phyloP scores from a whole-genome alignment of 2,329 filamentous ascomycete genomes.

The Trichophaea hybrida region DNA sequence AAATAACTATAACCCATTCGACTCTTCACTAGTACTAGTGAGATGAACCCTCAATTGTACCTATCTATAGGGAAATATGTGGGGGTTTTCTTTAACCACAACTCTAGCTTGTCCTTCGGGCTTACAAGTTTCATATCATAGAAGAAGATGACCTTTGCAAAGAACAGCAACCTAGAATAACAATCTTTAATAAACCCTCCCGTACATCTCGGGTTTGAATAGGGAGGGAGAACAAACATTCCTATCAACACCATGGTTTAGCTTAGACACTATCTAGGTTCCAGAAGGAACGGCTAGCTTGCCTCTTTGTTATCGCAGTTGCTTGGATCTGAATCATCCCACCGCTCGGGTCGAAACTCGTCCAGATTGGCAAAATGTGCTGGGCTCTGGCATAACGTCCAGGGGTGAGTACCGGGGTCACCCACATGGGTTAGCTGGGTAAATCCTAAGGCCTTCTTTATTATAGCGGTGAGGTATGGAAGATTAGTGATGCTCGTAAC shows the following conservation, averaged over 20 bases:
- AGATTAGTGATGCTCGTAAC: conserved; percentile 29
- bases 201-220: no score
- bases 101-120: conserved; percentile 26
- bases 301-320: conserved; percentile 27
- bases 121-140: conserved; percentile 32
- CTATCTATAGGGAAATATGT: conserved; percentile 32
- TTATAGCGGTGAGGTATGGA: conserved; percentile 31
- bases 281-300: conserved; percentile 30
- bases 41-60: conserved; percentile 25
- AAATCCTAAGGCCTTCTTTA: conserved; percentile 31
- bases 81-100: conserved; percentile 31
- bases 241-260: conserved; percentile 30
- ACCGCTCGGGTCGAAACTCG: conserved; percentile 17
- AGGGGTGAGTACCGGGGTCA: conserved; percentile 11
- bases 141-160: conserved; percentile 31
- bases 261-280: conserved; percentile 27
- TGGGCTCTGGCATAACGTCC: conserved; percentile 4
- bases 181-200: no score
- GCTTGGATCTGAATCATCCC: conserved; percentile 12
- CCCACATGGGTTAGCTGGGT: conserved; percentile 29
- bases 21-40: not conserved
- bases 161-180: conserved; percentile 24
- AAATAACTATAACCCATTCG: no score
- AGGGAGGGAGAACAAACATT: conserved; percentile 20
- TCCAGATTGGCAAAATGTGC: conserved; percentile 12